A percentile compares a stretch with the other conserved stretches of the same genome.
Conservation (phyloP, 2,329 filamentous ascomycete species). For the Scedosporium apiospermum region DNA sequence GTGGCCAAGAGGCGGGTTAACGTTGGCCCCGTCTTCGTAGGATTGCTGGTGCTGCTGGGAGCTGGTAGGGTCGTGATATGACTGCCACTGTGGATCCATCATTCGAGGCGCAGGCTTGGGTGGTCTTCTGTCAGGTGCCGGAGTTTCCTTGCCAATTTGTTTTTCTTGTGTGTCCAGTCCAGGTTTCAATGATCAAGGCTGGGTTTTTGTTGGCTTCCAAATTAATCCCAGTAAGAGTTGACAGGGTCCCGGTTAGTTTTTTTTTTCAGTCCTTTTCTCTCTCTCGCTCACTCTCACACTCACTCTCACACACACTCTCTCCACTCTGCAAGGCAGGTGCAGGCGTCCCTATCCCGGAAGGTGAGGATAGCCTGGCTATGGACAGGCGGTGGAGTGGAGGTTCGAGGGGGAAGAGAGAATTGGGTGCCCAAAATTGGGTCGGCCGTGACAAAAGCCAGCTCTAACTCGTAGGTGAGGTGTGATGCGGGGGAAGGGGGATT, state of each 20-base stretch:
- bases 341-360: neutral
- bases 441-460: too few species aligned
- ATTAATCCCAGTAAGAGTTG: neutral
- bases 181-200: too few species aligned
- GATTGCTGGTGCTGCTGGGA: slow-evolving; percentile 57
- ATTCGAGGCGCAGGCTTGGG: neutral
- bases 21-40: slow-evolving; percentile 32
- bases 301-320: neutral
- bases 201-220: neutral
- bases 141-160: neutral
- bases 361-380: neutral
- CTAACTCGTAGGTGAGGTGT: too few species aligned
- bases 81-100: slow-evolving; percentile 52
- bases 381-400: too few species aligned
- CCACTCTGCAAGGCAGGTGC: neutral
- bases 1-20: neutral
- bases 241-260: neutral
- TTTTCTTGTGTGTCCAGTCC: neutral
- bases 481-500: too few species aligned
- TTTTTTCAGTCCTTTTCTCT: neutral
- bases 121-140: neutral
- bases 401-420: too few species aligned
- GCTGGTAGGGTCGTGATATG: slow-evolving; percentile 55
- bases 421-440: too few species aligned
- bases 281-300: neutral